Evolutionary conservation across 2,329 filamentous ascomycete species (phyloP).

Genomic region (Didymellaceae sp.): DNA sequence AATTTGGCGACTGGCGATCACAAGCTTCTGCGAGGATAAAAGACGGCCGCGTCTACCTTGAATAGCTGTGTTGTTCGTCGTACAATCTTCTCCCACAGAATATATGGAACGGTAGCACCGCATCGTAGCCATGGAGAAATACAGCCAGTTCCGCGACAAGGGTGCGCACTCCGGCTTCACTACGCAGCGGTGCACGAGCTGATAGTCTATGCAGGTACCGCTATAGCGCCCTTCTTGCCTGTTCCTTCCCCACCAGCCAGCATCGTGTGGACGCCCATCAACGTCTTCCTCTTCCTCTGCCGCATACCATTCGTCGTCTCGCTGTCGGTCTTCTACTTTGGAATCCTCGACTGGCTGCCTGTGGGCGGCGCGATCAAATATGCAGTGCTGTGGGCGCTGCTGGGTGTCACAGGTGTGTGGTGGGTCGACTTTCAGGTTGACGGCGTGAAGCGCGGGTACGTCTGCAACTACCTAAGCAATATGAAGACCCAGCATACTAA

Average conservation of each 20-base stretch:
- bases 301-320: slow-evolving; percentile 79
- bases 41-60: background rate
- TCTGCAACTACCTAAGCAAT: slow-evolving; percentile 2
- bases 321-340: slow-evolving; percentile 74
- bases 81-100: background rate
- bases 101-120: slow-evolving; percentile 31
- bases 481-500: slow-evolving; percentile 2
- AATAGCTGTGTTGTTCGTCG: background rate
- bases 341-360: slow-evolving; percentile 82
- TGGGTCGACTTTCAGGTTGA: slow-evolving; percentile 99
- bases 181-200: slow-evolving; percentile 13
- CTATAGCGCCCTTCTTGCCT: slow-evolving; percentile 94
- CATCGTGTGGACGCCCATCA: slow-evolving; percentile 67
- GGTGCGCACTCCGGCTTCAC: slow-evolving; percentile 57
- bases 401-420: slow-evolving; percentile 92
- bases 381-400: slow-evolving; percentile 82
- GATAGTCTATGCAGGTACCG: slow-evolving; percentile 70
- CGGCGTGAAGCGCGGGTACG: slow-evolving; percentile 86
- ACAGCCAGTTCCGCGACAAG: slow-evolving; percentile 89
- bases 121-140: slow-evolving; percentile 78
- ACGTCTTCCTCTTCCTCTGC: slow-evolving; percentile 76
- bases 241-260: slow-evolving; percentile 69
- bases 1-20: slow-evolving; percentile 14
- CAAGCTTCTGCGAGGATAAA: slow-evolving; percentile 6
- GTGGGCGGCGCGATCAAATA: slow-evolving; percentile 75